A percentile compares a stretch with the other conserved stretches of the same genome.
phyloP scores from a whole-genome alignment of 768 basidiomycete species.

The Leucosporidium scottii region DNA sequence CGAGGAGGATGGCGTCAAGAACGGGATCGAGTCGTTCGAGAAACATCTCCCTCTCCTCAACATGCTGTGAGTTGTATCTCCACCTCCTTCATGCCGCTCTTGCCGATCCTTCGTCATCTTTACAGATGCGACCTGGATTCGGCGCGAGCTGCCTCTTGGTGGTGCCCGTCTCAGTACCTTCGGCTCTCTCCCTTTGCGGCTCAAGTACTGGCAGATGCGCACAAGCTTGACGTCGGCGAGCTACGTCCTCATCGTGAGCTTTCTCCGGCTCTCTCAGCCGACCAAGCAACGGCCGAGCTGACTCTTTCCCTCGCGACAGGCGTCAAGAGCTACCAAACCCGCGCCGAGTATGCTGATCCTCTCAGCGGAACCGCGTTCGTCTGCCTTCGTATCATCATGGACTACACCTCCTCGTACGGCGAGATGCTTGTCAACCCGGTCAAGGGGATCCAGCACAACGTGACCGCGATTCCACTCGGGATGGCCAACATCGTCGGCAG shows the following conservation, averaged over 20 bases:
- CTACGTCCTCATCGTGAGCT: background rate
- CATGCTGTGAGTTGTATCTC: background rate
- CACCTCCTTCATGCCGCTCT: background rate
- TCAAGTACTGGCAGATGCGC: constrained; percentile 43
- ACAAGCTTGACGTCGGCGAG: background rate
- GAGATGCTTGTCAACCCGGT: constrained; percentile 50
- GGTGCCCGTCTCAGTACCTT: constrained; percentile 48
- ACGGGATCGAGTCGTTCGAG: constrained; percentile 55
- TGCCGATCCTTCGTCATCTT: background rate
- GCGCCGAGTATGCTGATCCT: background rate
- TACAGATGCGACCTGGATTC: constrained; percentile 53
- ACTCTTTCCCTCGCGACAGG: background rate
- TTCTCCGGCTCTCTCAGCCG: background rate
- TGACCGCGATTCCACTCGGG: constrained; percentile 50
- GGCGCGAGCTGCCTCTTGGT: constrained; percentile 54
- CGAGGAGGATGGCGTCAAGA: constrained; percentile 50
- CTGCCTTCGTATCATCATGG: constrained; percentile 51
- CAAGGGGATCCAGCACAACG: constrained; percentile 49
- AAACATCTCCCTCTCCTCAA: constrained; percentile 37
- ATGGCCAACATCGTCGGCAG: constrained; percentile 47
- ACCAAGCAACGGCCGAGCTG: background rate
- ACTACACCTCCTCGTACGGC: constrained; percentile 49
- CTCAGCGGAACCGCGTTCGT: constrained; percentile 48
- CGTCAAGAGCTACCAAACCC: background rate
- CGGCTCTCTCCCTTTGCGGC: constrained; percentile 55